Percentiles rank a stretch among this genome's conserved stretches.
phyloP scores from a whole-genome alignment of 2,329 filamentous ascomycete genomes.

The Mycosphaerella arachidis region DNA sequence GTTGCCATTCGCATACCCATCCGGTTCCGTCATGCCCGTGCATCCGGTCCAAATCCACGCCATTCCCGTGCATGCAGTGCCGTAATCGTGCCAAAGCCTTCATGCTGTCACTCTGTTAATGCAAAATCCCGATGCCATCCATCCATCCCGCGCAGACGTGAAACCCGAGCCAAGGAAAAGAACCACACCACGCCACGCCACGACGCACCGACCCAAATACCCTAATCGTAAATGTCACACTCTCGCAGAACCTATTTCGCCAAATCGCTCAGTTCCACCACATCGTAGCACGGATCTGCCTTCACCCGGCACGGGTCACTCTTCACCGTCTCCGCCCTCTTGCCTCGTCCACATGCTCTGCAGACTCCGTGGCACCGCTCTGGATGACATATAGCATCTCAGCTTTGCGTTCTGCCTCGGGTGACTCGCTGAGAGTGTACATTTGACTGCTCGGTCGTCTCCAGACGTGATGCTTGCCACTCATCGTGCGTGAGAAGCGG shows the following conservation, averaged over 20 bases:
- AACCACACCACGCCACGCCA: background rate
- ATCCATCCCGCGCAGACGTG: background rate
- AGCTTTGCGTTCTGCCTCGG: conserved; percentile 25
- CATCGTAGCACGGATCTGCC: background rate
- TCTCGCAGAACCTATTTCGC: background rate
- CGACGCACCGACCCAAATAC: background rate
- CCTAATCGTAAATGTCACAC: background rate
- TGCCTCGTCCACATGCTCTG: background rate
- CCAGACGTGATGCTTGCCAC: conserved; percentile 31
- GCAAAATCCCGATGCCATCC: background rate
- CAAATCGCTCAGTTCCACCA: background rate
- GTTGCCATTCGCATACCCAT: no score
- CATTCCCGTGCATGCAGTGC: no score
- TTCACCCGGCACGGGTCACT: no score
- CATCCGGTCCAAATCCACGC: no score
- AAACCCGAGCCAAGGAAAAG: background rate
- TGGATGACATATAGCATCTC: conserved; percentile 15
- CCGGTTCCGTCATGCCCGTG: no score
- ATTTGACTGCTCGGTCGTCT: conserved; percentile 27
- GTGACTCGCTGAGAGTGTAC: conserved; percentile 27
- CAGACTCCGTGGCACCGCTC: background rate
- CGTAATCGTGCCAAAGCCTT: no score
- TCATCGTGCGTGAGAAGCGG: conserved; percentile 27
- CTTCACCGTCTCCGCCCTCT: background rate
- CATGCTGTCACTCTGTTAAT: background rate